Conservation (phyloP, 768 basidiomycete species). For the Amanita exitialis region DNA sequence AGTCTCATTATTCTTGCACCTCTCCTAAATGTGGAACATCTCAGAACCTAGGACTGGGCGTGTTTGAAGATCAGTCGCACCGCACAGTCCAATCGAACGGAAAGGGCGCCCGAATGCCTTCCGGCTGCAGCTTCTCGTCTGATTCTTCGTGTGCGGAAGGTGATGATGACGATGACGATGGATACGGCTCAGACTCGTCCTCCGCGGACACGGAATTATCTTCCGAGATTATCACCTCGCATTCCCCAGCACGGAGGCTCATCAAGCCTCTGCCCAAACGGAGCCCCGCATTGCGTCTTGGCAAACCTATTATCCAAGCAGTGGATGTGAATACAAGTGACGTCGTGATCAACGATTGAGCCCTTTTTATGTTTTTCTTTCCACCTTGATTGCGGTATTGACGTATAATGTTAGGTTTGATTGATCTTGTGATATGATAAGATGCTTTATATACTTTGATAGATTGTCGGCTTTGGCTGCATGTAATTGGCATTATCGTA, state of each 20-base stretch:
- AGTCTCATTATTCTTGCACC: neutral
- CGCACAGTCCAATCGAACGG: neutral
- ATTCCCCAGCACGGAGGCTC: slow-evolving; percentile 25
- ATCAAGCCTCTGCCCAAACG: slow-evolving; percentile 41
- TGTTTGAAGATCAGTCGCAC: slow-evolving; percentile 37
- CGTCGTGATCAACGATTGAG: neutral
- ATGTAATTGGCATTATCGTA: too few species aligned
- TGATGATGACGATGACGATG: slow-evolving; percentile 19
- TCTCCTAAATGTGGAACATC: neutral
- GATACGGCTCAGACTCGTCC: slow-evolving; percentile 20
- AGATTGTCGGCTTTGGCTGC: too few species aligned
- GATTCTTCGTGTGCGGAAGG: slow-evolving; percentile 5
- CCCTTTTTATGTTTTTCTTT: neutral
- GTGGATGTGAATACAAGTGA: slow-evolving; percentile 12
- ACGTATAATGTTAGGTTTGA: too few species aligned
- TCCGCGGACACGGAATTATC: slow-evolving; percentile 13
- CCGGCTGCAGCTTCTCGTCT: slow-evolving; percentile 14
- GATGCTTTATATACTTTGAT: too few species aligned
- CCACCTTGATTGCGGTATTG: too few species aligned
- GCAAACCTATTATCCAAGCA: slow-evolving; percentile 20
- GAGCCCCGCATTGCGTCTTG: slow-evolving; percentile 5
- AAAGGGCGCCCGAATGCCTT: slow-evolving; percentile 21
- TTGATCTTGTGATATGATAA: too few species aligned
- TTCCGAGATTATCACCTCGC: slow-evolving; percentile 29
- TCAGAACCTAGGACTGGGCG: slow-evolving; percentile 57